Evolutionary conservation across 345 rosid genomes (phyloP), one percentile per base, ranked within the genome.

Genomic region (Populus nigra): DNA sequence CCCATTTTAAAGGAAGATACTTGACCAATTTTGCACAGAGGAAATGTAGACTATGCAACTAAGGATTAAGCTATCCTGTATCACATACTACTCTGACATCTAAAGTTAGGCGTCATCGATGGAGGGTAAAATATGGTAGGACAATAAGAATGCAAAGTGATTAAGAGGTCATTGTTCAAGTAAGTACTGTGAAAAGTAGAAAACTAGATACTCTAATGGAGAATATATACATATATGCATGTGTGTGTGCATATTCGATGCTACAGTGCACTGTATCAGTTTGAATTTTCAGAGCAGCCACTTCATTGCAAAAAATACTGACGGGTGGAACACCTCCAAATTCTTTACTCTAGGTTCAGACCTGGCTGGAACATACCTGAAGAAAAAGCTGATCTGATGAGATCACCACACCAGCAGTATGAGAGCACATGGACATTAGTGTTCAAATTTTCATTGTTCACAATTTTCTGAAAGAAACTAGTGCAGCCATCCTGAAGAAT

Each of bases 331-430:
- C 29, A 23, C 29, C 29, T 59, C 16, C 29, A 59, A 59, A 59
- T 23, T 59, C 8, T 59, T 15, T 45, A n/a, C 43, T 53, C 16
- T 13, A 20, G 27, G 59, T 31, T 17, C 73, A 23, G 71, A 41
- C 36, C 27, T 4, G 27, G 13, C 41, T n/a, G 17, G 71, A 71
- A 61, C 78, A 75, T 87, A 91, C 99, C 93, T 72, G 96, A 87
- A 79, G 83, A 82, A 65, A 94, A 91, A 70, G 93, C 90, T 66
- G 92, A 87, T 71, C 93, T 89, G 78, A 96, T 94, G 78, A 96
- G 97, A 79, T 92, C 97, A 76, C 87, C 97, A 77, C 94, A 96
- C 99, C 99, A 96, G 85, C 97, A 96, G 79, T 92, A 96, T 8
- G 98, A 96, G 70, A 94, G 93, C 65, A 96, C 82, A 55, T 94